phyloP scores from a whole-genome alignment of 306 rosid genomes.

The Cicer cuneatum region DNA sequence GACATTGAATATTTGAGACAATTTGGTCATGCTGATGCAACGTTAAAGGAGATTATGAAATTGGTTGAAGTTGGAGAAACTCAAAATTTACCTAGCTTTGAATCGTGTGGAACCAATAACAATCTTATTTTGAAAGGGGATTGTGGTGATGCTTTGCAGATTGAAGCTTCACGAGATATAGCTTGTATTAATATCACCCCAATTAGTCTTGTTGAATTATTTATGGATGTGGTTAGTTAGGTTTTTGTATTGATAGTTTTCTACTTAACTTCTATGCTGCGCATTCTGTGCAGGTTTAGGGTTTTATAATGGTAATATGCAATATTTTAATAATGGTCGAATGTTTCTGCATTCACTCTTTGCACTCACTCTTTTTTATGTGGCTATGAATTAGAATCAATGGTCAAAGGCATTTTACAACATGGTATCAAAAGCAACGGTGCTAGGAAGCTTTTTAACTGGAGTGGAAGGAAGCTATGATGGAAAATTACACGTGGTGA shows the following conservation, averaged over 20 bases:
- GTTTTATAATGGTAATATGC: no score
- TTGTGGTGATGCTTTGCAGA: neutral
- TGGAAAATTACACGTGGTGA: conserved; percentile 65
- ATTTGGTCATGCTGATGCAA: conserved; percentile 44
- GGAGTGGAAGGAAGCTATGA: conserved; percentile 52
- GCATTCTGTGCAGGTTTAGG: no score
- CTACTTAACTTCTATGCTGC: no score
- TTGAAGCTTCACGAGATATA: conserved; percentile 59
- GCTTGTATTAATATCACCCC: conserved; percentile 43
- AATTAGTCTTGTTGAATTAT: conserved; percentile 46
- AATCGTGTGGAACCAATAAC: neutral
- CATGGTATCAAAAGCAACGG: conserved; percentile 51
- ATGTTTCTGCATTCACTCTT: no score
- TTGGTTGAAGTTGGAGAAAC: conserved; percentile 58
- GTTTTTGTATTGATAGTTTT: neutral
- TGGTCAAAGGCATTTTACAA: conserved; percentile 55
- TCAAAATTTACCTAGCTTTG: conserved; percentile 46
- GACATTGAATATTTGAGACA: conserved; percentile 46
- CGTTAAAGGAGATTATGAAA: conserved; percentile 47
- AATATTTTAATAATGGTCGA: no score
- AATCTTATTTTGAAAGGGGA: neutral
- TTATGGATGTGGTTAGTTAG: conserved; percentile 62
- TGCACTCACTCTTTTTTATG: no score
- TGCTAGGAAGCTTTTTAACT: conserved; percentile 46
- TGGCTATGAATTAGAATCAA: no score